These are phyloP conservation scores for Plasmodium sp. DNA, from an alignment of 169 alveolate species.

Conservation along the genomic window DNA sequence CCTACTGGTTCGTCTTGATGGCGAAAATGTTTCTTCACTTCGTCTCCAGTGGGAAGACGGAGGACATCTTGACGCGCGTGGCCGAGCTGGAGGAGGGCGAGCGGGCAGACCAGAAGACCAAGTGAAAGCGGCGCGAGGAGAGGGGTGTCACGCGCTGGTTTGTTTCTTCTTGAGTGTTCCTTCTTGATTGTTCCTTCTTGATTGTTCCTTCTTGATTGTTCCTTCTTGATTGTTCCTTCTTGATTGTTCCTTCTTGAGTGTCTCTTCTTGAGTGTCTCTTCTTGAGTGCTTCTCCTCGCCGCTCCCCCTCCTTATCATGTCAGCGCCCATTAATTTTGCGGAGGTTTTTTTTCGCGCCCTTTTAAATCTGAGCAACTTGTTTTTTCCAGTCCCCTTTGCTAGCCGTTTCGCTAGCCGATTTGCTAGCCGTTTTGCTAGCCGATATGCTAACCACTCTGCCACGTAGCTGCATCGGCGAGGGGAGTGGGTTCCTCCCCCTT, in stretches of 20 bases:
- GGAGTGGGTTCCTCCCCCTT: background rate
- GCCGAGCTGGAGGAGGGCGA: conserved; percentile 73
- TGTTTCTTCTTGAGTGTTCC: too few species aligned
- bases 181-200: background rate
- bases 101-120: background rate
- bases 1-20: conserved; percentile 82
- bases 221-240: background rate
- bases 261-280: background rate
- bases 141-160: too few species aligned
- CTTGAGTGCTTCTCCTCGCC: background rate
- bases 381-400: too few species aligned
- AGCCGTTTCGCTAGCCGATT: too few species aligned
- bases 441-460: background rate
- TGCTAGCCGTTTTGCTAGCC: too few species aligned
- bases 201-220: background rate
- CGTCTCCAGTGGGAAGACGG: conserved; percentile 79
- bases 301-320: background rate
- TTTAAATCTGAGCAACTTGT: background rate
- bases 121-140: background rate
- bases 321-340: background rate
- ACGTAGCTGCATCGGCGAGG: background rate
- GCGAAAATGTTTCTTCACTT: conserved; percentile 82
- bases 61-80: conserved; percentile 81
- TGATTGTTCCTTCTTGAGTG: background rate
- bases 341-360: background rate